A percentile compares a stretch with the other conserved stretches of the same genome.
Conservation (phyloP, 768 basidiomycete genomes). For the Suillus paluster region DNA sequence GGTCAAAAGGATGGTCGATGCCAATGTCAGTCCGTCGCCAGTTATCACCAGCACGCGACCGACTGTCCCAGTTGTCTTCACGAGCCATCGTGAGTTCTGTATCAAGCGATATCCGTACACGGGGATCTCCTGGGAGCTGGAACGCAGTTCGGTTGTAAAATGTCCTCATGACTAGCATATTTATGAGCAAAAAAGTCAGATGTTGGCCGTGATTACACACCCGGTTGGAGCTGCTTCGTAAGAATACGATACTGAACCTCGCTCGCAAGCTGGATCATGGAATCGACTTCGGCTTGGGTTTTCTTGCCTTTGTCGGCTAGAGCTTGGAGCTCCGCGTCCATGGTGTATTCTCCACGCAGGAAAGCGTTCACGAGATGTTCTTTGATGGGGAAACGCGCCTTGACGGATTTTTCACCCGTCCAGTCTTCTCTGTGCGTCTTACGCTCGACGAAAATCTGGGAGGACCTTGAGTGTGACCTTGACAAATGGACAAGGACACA, state of each 20-base stretch:
- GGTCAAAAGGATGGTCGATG: conserved; percentile 89
- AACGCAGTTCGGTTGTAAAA: conserved; percentile 99
- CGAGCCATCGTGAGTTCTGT: conserved; percentile 94
- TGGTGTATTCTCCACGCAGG: conserved; percentile 85
- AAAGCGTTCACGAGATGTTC: conserved; percentile 93
- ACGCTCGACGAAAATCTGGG: conserved; percentile 83
- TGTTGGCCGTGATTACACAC: conserved; percentile 44
- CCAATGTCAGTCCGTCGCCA: conserved; percentile 96
- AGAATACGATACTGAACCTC: conserved; percentile 94
- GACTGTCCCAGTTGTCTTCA: conserved; percentile 96
- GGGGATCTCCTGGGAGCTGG: conserved; percentile 98
- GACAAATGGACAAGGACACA: conserved; percentile 10
- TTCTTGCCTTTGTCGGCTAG: conserved; percentile 91
- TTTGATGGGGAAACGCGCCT: conserved; percentile 94
- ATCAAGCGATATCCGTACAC: conserved; percentile 97
- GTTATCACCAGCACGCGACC: conserved; percentile 76
- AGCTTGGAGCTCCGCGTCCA: conserved; percentile 91
- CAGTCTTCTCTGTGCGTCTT: conserved; percentile 97
- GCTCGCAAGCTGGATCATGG: conserved; percentile 95
- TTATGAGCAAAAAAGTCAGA: conserved; percentile 4
- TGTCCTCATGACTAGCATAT: conserved; percentile 80
- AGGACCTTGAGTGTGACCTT: conserved; percentile 5
- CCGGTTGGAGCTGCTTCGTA: conserved; percentile 80
- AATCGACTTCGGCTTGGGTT: conserved; percentile 86
- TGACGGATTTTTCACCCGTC: conserved; percentile 99